Base-by-base conservation (phyloP, 2,329 filamentous ascomycete species). In the Cephalotrichum gorgonifer region DNA sequence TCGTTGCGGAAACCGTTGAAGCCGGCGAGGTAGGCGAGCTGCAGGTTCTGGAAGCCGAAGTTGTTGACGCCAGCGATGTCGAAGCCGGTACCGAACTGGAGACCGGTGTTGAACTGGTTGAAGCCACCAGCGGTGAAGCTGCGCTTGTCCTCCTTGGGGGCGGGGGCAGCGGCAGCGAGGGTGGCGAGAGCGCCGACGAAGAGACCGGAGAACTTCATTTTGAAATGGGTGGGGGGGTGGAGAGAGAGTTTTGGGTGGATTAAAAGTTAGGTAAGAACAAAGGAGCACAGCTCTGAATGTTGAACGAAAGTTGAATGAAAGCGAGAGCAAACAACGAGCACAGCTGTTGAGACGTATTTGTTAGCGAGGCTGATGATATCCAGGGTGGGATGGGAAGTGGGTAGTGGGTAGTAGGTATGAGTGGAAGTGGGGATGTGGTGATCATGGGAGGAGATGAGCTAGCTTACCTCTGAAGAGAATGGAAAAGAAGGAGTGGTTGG, bases 201-300 rank as follows among this genome's bases (percentile, higher is more conserved):
- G 62, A 76, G 57, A 54, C 64, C 65, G 47, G 67, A 60, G 62
- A 65, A 61, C 69, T 75, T 73, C 73, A 76, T 76, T 55, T 67
- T 74, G 68, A 61, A 50, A 54, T 27, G 56, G 52, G 44, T 50
- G 54, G 38, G 49, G 51, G 52, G 56, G 53, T 51, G 56, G 47
- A 43, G 55, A 52, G 50, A 57, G 56, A 55, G 54, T 58, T 54
- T 54, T 56, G 49, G 44, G 44, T 54, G 57, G 54, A 56, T 55
- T 57, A 53, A 54, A 51, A 47, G 45, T 55, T 38, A 44, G 35
- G 12, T 43, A 49, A 51, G 44, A 44, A 45, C 20, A 52, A 65
- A 63, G 55, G 63, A 72, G 70, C 69, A 69, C 69, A 72, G 70
- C 70, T 70, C 55, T 54, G 47, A 56, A 62, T 66, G 64, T 70